Evolutionary conservation across 805 yeast genomes (phyloP), one percentile per base, ranked within the genome.

Genomic region (Millerago galiae): DNA sequence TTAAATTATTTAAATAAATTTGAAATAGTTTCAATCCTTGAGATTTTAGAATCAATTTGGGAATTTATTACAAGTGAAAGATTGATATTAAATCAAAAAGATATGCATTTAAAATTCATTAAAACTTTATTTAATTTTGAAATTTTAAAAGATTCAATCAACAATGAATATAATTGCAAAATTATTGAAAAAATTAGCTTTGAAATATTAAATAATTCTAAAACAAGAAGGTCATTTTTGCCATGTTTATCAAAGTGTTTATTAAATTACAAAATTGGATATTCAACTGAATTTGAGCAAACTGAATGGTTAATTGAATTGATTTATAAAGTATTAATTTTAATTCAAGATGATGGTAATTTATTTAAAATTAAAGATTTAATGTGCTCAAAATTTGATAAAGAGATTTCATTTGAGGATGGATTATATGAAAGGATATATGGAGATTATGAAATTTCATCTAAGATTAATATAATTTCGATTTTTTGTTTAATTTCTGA

Each of bases 171-270:
- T 1, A 49, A 68, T 15, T 55, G 62, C 10, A 55, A 51, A 7
- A 45, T 46, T 0, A 54, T 45, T 15, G 38, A 30, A 24, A 48
- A 42, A 15, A 67, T 77, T 40, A 68, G 75, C 2, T 37, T 50
- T 12, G 69, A 75, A 1, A 66, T 81, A 2, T 63, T 81, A 25
- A 50, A 54, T 1, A 70, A 73, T 36, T 63, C 86, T 0, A 68
- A 56, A 41, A 80, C 85, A 0, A 73, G 95, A 59, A 75, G 95
- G 50, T 71, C 83, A 3, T 62, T 89, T 8, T 60, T 87, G 18
- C 90, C 95, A 0, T 52, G 70, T 1, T 56, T 89, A 10, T 67
- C 83, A 9, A 59, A 58, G 24, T 55, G 65, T 6, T 49, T 88
- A 4, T 65, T 70, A 6, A 50, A 57, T 5, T 80, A 68, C 49